Base-by-base conservation (phyloP, 1,139 yeast genomes). In the Pichia sp. region DNA sequence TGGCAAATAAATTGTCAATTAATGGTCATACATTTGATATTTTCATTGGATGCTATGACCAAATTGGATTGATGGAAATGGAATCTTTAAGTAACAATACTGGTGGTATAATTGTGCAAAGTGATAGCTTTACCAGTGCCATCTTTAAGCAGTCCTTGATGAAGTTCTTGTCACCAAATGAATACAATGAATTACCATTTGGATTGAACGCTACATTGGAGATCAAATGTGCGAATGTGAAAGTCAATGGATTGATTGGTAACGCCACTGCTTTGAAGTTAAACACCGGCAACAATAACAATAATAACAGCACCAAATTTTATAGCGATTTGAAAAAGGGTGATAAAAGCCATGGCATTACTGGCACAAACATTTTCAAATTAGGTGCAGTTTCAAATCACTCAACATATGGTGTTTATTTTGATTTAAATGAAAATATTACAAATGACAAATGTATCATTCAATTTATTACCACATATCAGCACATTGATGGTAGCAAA, bases 381-480 rank as follows among this genome's bases (percentile, higher is more conserved):
- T 54, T 79, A 35, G 77, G 82, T 44, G 70, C 72, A 44, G 66
- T 76, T 1, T 67, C 72, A 45, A 74, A 79, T 1, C 80, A 75
- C 53, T 75, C 82, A 0, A 68, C 85, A 0, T 80, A 74, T 62
- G 79, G 76, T 0, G 49, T 80, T 4, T 75, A 72, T 54, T 77
- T 77, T 56, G 85, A 79, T 38, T 69, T 77, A 44, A 57, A 67
- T 31, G 69, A 70, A 1, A 37, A 51, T 11, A 38, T 51, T 4
- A 46, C 52, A 27, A 43, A 49, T 5, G 52, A 61, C 40, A 64
- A 67, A 36, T 70, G 73, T 2, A 68, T 72, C 33, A 65, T 86
- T 28, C 96, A 87, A 62, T 85, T 75, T 58, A 68, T 85, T 48
- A 82, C 88, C 46, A 84, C 81, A 58, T 87, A 86, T 61, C 94